Conservation (phyloP, 371 early-diverging fungal species). For the Mucor racemosus region DNA sequence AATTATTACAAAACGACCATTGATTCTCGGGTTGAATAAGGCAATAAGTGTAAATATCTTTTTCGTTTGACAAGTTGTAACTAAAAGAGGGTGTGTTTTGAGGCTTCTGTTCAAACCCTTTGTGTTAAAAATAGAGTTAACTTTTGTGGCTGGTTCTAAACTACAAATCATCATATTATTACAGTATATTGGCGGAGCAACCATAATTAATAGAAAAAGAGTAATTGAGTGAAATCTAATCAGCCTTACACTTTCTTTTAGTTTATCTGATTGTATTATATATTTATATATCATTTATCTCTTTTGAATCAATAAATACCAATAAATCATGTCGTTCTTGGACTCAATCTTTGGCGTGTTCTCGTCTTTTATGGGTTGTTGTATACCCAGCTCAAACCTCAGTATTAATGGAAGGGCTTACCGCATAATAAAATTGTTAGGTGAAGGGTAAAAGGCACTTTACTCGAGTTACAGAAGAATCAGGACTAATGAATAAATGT, state of each 20-base stretch:
- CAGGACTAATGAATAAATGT: background rate
- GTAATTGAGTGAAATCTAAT: background rate
- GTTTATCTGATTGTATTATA: too few species aligned
- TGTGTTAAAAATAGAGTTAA: too few species aligned
- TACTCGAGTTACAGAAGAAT: background rate
- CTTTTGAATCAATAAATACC: background rate
- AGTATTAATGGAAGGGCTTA: conserved; percentile 67
- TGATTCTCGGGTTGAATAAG: too few species aligned
- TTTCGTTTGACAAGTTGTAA: too few species aligned
- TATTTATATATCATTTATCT: background rate
- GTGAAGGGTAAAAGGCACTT: conserved; percentile 67
- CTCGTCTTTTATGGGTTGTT: conserved; percentile 23
- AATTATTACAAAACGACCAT: too few species aligned
- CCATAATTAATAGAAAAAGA: too few species aligned
- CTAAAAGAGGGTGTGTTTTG: too few species aligned
- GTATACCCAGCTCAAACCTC: conserved; percentile 66
- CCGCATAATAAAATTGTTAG: conserved; percentile 66
- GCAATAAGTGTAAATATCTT: too few species aligned
- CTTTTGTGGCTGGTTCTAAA: too few species aligned
- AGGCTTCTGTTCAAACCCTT: too few species aligned
- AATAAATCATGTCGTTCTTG: conserved; percentile 14
- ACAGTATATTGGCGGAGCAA: too few species aligned
- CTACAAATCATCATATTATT: too few species aligned
- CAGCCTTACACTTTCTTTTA: background rate
- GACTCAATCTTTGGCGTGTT: conserved; percentile 20